phyloP scores from a whole-genome alignment of 78 protist genomes.

The Planoprotostelium fungivorum region DNA sequence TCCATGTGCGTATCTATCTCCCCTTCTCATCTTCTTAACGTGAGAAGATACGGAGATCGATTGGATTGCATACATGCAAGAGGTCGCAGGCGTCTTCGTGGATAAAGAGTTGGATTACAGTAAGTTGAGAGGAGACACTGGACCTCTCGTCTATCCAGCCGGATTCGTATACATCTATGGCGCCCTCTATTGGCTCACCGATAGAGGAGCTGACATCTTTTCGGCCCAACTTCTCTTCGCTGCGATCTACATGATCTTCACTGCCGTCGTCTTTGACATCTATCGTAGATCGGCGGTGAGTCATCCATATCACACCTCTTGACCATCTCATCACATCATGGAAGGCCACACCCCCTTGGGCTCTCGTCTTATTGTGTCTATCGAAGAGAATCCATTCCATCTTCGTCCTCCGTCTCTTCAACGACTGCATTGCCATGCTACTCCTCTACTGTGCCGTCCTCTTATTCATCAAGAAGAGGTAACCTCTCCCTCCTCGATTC shows the following conservation, averaged over 20 bases:
- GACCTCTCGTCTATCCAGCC: conserved; percentile 88
- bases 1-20: conserved; percentile 16
- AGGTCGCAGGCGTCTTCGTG: conserved; percentile 55
- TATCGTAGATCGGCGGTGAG: conserved; percentile 17
- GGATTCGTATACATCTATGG: conserved; percentile 65
- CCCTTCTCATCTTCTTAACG: background rate
- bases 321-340: background rate
- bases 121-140: conserved; percentile 68
- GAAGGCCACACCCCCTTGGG: conserved; percentile 53
- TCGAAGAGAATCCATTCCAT: conserved; percentile 85
- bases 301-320: background rate
- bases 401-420: conserved; percentile 86
- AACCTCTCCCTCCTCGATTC: background rate
- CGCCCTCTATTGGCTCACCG: conserved; percentile 29
- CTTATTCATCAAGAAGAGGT: conserved; percentile 5
- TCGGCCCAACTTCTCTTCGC: conserved; percentile 64
- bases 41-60: conserved; percentile 83
- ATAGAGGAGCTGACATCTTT: conserved; percentile 47
- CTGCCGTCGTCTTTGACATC: conserved; percentile 20
- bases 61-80: conserved; percentile 86
- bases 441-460: conserved; percentile 49
- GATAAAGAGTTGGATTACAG: conserved; percentile 67
- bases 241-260: conserved; percentile 11
- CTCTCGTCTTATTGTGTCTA: conserved; percentile 28
- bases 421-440: conserved; percentile 81